Evolutionary conservation across 495 filamentous ascomycete genomes (phyloP).

Genomic region (Cairneyella variabilis): DNA sequence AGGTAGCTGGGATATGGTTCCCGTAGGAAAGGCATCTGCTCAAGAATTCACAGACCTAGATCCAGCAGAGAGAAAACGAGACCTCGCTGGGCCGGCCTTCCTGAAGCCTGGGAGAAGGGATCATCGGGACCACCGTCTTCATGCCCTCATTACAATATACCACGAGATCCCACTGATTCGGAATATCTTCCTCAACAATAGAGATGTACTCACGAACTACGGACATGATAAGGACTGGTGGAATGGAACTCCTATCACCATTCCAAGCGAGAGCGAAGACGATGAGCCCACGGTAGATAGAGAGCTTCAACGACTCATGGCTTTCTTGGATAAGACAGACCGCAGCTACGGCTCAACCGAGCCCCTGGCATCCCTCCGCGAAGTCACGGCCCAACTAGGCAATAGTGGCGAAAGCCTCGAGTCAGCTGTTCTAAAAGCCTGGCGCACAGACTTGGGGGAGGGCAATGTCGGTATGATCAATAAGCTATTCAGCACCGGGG

Average conservation of each 20-base stretch:
- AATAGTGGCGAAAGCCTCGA: conserved; percentile 15
- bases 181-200: conserved; percentile 62
- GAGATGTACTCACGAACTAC: conserved; percentile 37
- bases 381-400: conserved; percentile 29
- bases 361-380: conserved; percentile 43
- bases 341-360: conserved; percentile 81
- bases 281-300: conserved; percentile 36
- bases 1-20: conserved; percentile 74
- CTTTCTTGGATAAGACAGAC: conserved; percentile 74
- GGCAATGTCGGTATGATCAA: conserved; percentile 1
- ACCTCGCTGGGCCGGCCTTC: conserved; percentile 60
- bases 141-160: conserved; percentile 71
- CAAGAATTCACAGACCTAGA: conserved; percentile 61
- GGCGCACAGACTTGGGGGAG: conserved; percentile 17
- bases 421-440: conserved; percentile 26
- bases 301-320: conserved; percentile 76
- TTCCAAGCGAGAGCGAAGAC: conserved; percentile 36
- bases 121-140: conserved; percentile 51
- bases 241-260: conserved; percentile 66
- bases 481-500: conserved; percentile 22
- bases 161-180: conserved; percentile 79
- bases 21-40: conserved; percentile 41
- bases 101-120: conserved; percentile 55
- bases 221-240: conserved; percentile 78
- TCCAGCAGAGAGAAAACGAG: conserved; percentile 57